phyloP scores from a whole-genome alignment of 352 stramenopile genomes.

The Pythium rishiriense region DNA sequence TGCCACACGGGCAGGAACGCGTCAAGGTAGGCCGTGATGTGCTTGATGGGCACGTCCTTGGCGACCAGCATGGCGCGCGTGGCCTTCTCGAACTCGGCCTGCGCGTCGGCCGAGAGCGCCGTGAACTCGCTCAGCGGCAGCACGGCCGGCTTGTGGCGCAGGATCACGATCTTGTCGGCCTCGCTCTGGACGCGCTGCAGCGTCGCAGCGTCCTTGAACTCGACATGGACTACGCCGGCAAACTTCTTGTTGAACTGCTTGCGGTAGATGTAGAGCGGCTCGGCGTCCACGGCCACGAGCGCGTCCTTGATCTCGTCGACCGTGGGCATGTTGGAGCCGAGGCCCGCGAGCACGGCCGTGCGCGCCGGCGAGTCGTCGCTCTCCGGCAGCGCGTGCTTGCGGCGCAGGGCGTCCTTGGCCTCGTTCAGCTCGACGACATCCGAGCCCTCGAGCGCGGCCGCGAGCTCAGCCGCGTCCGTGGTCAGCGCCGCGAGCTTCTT shows the following conservation, averaged over 20 bases:
- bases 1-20: constrained; percentile 71
- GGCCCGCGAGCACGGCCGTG: constrained; percentile 70
- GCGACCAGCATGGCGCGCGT: constrained; percentile 80
- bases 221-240: constrained; percentile 68
- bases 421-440: constrained; percentile 83
- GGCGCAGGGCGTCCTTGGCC: constrained; percentile 70
- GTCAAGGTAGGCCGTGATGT: constrained; percentile 71
- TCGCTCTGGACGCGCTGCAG: constrained; percentile 51
- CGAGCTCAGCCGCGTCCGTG: constrained; percentile 65
- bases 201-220: constrained; percentile 64
- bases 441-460: constrained; percentile 68
- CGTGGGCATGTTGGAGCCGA: constrained; percentile 60
- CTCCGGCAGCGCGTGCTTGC: constrained; percentile 67
- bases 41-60: constrained; percentile 77
- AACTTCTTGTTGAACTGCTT: constrained; percentile 76
- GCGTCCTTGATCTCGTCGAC: constrained; percentile 82
- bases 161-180: constrained; percentile 57
- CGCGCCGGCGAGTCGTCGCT: constrained; percentile 60
- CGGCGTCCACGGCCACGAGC: constrained; percentile 49
- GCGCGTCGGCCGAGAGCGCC: constrained; percentile 64
- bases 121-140: constrained; percentile 58
- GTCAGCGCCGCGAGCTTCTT: constrained; percentile 90
- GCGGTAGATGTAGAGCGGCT: constrained; percentile 74
- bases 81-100: constrained; percentile 85
- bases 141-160: constrained; percentile 54